Evolutionary conservation across 805 yeast genomes (phyloP), one percentile per base, ranked within the genome.

Genomic region (Barnettozyma californica): DNA sequence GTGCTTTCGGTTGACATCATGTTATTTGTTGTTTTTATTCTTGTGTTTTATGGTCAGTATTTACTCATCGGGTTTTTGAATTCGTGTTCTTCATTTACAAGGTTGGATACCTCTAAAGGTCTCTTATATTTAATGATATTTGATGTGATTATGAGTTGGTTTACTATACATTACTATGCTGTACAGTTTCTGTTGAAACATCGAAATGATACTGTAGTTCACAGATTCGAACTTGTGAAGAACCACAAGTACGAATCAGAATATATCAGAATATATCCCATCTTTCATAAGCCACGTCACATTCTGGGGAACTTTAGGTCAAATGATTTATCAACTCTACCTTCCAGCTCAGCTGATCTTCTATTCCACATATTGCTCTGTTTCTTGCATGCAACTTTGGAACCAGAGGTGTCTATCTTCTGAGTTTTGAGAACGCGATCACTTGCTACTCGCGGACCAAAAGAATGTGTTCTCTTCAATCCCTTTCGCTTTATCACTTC

Each of bases 291-390:
- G n/a, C n/a, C n/a, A n/a, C 14, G 25, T 33, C 43, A 41, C 45
- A 47, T 7, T 38, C 46, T 53, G 14, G 58, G 54, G 23, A 54
- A 54, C 36, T 41, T 47, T 36, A 56, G 41, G 18, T 56, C 54
- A 37, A 49, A 51, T 11, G 50, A 47, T 5, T 13, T n/a, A 14
- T 21, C 13, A 16, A 5, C 8, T 7, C 14, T 29, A 9, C 14
- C 33, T 29, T 29, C 16, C 11, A 3, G 13, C 29, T 35, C 23
- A 9, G 10, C 23, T 9, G 14, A 11, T 16, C 14, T 35, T 35
- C 23, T 35, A 5, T 20, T 8, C 38, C 20, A 20, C 18, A 9
- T 23, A 16, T 18, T 35, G 23, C 9, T 20, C 13, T 16, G 16
- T 4, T 35, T 35, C 18, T 38, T 38, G 18, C 6, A 38, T 14